Evolutionary conservation across 805 yeast genomes (phyloP).

Genomic region (Starmerella riodocensis): DNA sequence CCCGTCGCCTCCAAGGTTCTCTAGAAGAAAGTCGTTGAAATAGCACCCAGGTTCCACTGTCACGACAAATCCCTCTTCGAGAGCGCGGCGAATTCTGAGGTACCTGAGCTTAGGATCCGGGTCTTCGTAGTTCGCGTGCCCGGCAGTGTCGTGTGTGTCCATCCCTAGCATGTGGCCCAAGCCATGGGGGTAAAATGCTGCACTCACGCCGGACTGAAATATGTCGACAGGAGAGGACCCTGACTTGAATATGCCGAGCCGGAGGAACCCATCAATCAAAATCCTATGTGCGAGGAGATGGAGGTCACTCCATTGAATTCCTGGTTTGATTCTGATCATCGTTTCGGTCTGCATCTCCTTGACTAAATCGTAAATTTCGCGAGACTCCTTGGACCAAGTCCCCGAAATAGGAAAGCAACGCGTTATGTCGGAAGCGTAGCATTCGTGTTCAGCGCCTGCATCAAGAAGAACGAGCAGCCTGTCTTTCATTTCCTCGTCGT

Average conservation of each 20-base stretch:
- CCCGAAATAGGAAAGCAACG: conserved; percentile 90
- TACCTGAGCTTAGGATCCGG: conserved; percentile 62
- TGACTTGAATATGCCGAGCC: conserved; percentile 59
- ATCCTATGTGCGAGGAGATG: conserved; percentile 71
- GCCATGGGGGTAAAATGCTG: conserved; percentile 87
- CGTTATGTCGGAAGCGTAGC: conserved; percentile 88
- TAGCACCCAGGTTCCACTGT: conserved; percentile 94
- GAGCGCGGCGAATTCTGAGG: conserved; percentile 63
- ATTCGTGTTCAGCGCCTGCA: conserved; percentile 96
- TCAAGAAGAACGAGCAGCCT: conserved; percentile 68
- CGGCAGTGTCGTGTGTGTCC: conserved; percentile 96
- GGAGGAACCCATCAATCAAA: conserved; percentile 54
- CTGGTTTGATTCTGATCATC: conserved; percentile 64
- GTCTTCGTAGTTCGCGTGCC: conserved; percentile 73
- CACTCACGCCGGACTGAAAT: conserved; percentile 54
- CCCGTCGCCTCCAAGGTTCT: conserved; percentile 26
- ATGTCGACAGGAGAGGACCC: conserved; percentile 47
- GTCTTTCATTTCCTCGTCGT: conserved; percentile 48
- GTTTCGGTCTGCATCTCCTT: conserved; percentile 67
- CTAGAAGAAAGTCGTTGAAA: conserved; percentile 70
- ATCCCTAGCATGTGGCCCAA: conserved; percentile 85
- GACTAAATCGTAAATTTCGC: conserved; percentile 68
- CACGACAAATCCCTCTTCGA: conserved; percentile 67
- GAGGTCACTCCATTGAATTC: conserved; percentile 71
- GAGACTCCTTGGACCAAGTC: conserved; percentile 76